Evolutionary conservation across 1,284 basidiomycete species (phyloP), one percentile per base, ranked within the genome.

Genomic region (Ceratobasidium sp.): DNA sequence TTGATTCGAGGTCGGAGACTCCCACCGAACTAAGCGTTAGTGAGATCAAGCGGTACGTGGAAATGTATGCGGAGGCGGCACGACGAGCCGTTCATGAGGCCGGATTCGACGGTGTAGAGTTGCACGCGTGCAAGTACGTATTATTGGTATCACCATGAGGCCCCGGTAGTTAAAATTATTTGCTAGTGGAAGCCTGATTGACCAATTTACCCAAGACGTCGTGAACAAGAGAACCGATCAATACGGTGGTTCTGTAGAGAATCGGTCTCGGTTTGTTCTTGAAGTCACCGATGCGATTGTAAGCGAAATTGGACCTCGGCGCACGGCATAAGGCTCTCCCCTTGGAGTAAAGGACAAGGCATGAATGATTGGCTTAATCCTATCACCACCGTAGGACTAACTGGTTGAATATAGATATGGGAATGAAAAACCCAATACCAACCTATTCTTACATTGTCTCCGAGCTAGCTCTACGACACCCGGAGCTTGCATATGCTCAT

Each of bases 181-280:
- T 32, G 3, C 25, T 34, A 49, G 38, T 69, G 81, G 82, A 8
- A 82, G 80, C 72, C 74, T 83, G 2, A 52, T 80, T 47, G 79
- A 80, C 73, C 78, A 81, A 72, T 83, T 82, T 75, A 47, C 81
- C 52, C 80, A 84, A 71, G 78, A 80, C 40, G 73, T 62, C 43
- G 75, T 79, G 53, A 88, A 88, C 78, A 78, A 81, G 35, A 82
- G 86, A 27, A 84, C 82, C 13, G 87, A 89, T 76, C 77, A 81
- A 54, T 90, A 86, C 74, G 87, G 87, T 4, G 87, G 86, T 6
- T 80, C 80, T 1, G n/a, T n/a, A n/a, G n/a, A n/a, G n/a, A n/a
- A n/a, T n/a, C n/a, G n/a, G n/a, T n/a, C n/a, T n/a, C n/a, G 82
- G 12, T 88, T 88, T 69, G 73, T 79, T 0, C 77, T 86, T 6